phyloP scores from a whole-genome alignment of 352 stramenopile genomes.

The Globisporangium mamillatum region DNA sequence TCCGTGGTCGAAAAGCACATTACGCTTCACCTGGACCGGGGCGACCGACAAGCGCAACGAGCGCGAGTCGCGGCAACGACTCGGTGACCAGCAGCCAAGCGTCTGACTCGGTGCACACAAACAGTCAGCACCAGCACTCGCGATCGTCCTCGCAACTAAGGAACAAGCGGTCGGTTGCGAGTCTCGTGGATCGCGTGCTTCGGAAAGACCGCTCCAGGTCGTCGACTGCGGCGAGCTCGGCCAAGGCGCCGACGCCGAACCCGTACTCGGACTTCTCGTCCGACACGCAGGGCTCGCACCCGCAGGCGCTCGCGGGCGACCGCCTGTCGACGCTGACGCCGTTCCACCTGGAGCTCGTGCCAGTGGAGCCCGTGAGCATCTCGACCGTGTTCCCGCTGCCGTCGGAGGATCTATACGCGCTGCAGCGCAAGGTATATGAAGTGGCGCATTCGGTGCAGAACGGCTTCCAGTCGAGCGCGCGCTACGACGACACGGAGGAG shows the following conservation, averaged over 20 bases:
- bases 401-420: conserved; percentile 43
- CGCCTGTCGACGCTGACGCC: conserved; percentile 15
- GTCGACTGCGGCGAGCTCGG: conserved; percentile 8
- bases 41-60: neutral
- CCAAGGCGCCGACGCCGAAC: conserved; percentile 13
- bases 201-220: conserved; percentile 18
- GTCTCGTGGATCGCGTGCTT: conserved; percentile 19
- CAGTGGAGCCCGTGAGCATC: conserved; percentile 44
- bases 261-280: conserved; percentile 22
- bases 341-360: conserved; percentile 31
- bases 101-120: conserved; percentile 15
- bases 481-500: conserved; percentile 34
- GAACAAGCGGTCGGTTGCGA: conserved; percentile 20
- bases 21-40: conserved; percentile 1
- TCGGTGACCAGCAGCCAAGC: conserved; percentile 12
- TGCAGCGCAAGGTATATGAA: conserved; percentile 52
- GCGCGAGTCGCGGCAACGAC: conserved; percentile 6
- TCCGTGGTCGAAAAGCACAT: neutral
- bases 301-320: conserved; percentile 12
- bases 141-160: conserved; percentile 9
- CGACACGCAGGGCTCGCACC: conserved; percentile 12
- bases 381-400: conserved; percentile 51
- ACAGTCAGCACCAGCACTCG: conserved; percentile 8
- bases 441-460: conserved; percentile 47
- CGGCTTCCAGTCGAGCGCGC: conserved; percentile 40